Conservation (phyloP, 768 basidiomycete species). For the Calocera cornea region DNA sequence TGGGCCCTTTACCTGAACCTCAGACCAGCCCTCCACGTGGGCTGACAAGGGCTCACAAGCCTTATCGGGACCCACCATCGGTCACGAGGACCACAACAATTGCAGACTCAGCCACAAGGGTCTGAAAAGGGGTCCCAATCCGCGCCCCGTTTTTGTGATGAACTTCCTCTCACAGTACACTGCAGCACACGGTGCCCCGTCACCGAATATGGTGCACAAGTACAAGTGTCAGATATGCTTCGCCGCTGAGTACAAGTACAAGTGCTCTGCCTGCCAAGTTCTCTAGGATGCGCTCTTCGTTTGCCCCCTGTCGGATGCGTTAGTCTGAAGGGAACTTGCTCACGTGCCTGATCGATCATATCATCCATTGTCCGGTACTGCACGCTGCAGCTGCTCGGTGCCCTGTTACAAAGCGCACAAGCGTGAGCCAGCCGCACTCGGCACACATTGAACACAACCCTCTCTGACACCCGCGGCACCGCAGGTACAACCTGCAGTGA, state of each 20-base stretch:
- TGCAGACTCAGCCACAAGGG: too few relatives aligned
- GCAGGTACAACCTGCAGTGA: neutral
- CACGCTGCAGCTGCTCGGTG: neutral
- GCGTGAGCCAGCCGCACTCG: neutral
- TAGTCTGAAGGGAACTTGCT: too few relatives aligned
- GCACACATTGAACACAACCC: neutral
- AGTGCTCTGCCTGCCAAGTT: conserved; percentile 1
- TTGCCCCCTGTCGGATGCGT: neutral
- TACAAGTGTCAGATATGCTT: neutral
- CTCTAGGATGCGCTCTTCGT: neutral
- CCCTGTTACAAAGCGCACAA: neutral
- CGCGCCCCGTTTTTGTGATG: too few relatives aligned
- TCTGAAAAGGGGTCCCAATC: too few relatives aligned
- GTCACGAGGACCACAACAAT: too few relatives aligned
- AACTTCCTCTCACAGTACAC: too few relatives aligned
- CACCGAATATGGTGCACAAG: neutral
- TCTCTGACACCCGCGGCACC: neutral
- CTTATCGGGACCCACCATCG: too few relatives aligned
- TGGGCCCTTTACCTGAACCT: too few relatives aligned
- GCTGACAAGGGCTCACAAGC: too few relatives aligned
- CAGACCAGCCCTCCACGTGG: too few relatives aligned
- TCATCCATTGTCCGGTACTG: neutral
- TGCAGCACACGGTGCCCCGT: too few relatives aligned
- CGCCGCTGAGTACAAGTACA: neutral
- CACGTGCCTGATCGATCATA: too few relatives aligned